phyloP scores from a whole-genome alignment of 768 basidiomycete genomes.

The Tricholomella constricta region DNA sequence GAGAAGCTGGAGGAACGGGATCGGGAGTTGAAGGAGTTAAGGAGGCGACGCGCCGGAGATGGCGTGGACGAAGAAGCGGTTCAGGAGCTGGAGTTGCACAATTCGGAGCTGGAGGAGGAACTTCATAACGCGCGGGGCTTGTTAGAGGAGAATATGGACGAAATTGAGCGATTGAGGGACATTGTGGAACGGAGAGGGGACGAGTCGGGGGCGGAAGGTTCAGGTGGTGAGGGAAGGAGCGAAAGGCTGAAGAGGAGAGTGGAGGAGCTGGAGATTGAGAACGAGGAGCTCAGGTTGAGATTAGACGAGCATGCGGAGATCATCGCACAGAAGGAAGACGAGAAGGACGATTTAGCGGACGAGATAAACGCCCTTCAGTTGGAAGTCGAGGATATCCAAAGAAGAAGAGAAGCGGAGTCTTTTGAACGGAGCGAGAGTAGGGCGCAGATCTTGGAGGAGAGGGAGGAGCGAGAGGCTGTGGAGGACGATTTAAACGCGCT shows the following conservation, averaged over 20 bases:
- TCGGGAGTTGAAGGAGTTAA: conserved; percentile 65
- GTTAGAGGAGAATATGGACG: conserved; percentile 81
- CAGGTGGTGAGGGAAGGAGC: conserved; percentile 39
- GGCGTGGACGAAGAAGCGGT: conserved; percentile 53
- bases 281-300: conserved; percentile 58
- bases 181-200: conserved; percentile 61
- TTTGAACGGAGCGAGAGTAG: conserved; percentile 75
- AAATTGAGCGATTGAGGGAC: conserved; percentile 73
- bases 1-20: conserved; percentile 75
- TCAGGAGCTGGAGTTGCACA: conserved; percentile 58
- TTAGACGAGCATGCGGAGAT: conserved; percentile 62
- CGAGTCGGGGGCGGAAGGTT: conserved; percentile 38
- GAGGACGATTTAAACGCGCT: conserved; percentile 76
- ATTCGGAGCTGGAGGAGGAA: conserved; percentile 72
- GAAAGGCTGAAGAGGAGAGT: conserved; percentile 50
- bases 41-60: conserved; percentile 46
- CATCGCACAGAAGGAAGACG: conserved; percentile 61
- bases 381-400: conserved; percentile 66
- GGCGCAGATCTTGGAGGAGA: conserved; percentile 67
- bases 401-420: conserved; percentile 61
- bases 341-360: conserved; percentile 71
- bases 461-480: conserved; percentile 75
- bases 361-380: conserved; percentile 63
- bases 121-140: conserved; percentile 69
- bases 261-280: conserved; percentile 62